Percentiles rank a stretch among this genome's conserved stretches.
Evolutionary conservation across 495 filamentous ascomycete genomes (phyloP).

Genomic region (Delitschia confertaspora): DNA sequence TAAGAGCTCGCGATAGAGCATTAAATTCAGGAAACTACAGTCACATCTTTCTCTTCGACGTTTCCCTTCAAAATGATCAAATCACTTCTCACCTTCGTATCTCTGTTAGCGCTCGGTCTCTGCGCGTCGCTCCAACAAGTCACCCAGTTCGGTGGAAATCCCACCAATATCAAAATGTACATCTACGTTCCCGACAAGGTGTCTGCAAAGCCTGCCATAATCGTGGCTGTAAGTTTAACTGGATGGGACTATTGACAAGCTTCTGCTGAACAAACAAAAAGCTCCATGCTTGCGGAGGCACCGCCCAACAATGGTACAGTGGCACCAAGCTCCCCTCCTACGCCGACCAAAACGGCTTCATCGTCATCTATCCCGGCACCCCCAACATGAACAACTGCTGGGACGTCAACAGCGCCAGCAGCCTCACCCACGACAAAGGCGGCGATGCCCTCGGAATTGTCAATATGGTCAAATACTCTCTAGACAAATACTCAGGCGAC

Average conservation of each 20-base stretch:
- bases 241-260: too few relatives aligned
- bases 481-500: slow-evolving; percentile 43
- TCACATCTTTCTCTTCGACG: too few relatives aligned
- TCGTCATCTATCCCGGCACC: slow-evolving; percentile 45
- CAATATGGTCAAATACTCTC: slow-evolving; percentile 51
- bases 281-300: slow-evolving; percentile 45
- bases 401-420: slow-evolving; percentile 48
- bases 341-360: slow-evolving; percentile 46
- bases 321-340: slow-evolving; percentile 41
- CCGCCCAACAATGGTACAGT: slow-evolving; percentile 42
- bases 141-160: slow-evolving; percentile 17
- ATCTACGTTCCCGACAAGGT: slow-evolving; percentile 49
- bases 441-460: slow-evolving; percentile 51
- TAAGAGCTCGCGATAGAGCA: too few relatives aligned
- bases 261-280: too few relatives aligned
- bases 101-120: too few relatives aligned
- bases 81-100: too few relatives aligned
- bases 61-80: too few relatives aligned
- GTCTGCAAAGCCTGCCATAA: slow-evolving; percentile 41
- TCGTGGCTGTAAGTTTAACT: slow-evolving; percentile 42
- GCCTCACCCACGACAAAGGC: slow-evolving; percentile 50
- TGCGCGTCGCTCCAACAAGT: slow-evolving; percentile 18
- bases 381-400: slow-evolving; percentile 46
- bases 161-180: slow-evolving; percentile 28
- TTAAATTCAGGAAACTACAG: too few relatives aligned